These are phyloP conservation scores for Boletus vinaceobasis DNA, from an alignment of 768 basidiomycete species.

Conservation along the genomic window DNA sequence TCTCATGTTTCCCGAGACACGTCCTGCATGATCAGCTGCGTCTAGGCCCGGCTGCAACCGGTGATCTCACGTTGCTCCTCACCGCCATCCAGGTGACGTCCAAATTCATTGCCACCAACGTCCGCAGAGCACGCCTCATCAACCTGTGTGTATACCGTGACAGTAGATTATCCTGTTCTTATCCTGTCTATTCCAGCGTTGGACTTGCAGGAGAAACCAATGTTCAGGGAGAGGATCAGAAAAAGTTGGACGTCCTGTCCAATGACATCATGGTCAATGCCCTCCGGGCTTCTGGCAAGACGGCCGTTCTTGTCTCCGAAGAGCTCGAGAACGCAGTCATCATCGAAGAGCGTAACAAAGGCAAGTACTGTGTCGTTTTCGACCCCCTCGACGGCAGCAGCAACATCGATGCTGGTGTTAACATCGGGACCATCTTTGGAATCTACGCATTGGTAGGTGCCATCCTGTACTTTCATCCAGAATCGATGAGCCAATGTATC, in stretches of 20 bases:
- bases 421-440: conserved; percentile 97
- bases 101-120: conserved; percentile 98
- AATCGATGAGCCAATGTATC: neutral
- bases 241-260: conserved; percentile 95
- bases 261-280: conserved; percentile 99
- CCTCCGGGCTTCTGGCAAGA: conserved; percentile 93
- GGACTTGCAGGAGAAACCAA: conserved; percentile 96
- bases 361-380: conserved; percentile 96
- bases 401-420: conserved; percentile 98
- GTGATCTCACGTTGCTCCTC: conserved; percentile 91
- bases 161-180: neutral
- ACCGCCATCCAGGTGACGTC: conserved; percentile 95
- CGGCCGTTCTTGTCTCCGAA: conserved; percentile 94
- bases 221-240: conserved; percentile 98
- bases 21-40: conserved; percentile 84
- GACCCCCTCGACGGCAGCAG: conserved; percentile 95
- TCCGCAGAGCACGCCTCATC: conserved; percentile 93
- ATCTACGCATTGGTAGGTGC: conserved; percentile 83
- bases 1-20: conserved; percentile 50
- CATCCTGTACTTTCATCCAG: neutral
- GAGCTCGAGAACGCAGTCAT: conserved; percentile 92
- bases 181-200: conserved; percentile 52
- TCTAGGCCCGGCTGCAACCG: conserved; percentile 79
- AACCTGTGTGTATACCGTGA: conserved; percentile 68
- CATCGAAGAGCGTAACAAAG: conserved; percentile 75